Evolutionary conservation across 2,329 filamentous ascomycete species (phyloP).

Genomic region (Ceratocystis diversiconidia): DNA sequence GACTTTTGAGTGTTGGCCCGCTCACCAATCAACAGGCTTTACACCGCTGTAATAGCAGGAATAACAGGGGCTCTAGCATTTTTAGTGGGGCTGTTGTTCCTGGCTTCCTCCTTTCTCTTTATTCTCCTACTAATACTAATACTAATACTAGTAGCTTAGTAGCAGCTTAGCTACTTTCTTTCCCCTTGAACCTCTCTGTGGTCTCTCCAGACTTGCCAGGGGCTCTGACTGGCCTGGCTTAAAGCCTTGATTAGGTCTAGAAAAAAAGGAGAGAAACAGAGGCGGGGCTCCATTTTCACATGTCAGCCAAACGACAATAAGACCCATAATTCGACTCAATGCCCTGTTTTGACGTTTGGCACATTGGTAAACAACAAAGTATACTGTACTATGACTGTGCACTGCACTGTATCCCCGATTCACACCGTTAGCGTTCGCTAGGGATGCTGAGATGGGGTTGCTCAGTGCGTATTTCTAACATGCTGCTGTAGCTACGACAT

Average conservation of each 20-base stretch:
- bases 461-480: background rate
- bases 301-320: slow-evolving; percentile 4
- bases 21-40: slow-evolving; percentile 11
- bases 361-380: background rate
- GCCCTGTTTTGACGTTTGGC: slow-evolving; percentile 3
- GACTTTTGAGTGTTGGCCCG: slow-evolving; percentile 1
- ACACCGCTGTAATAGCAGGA: background rate
- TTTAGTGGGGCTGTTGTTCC: slow-evolving; percentile 2
- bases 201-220: no score
- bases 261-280: background rate
- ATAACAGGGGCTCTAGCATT: background rate
- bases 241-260: background rate
- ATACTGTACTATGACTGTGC: background rate
- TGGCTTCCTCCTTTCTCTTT: no score
- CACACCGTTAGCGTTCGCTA: background rate
- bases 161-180: no score
- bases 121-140: no score
- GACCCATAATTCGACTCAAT: background rate
- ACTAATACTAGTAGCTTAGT: no score
- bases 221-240: background rate
- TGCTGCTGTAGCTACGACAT: background rate
- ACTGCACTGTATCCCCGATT: background rate
- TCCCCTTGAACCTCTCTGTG: no score
- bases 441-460: background rate
- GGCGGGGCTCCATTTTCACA: slow-evolving; percentile 15